These are phyloP conservation scores for Fusarium sp. DNA, from an alignment of 2,329 filamentous ascomycete species.

Conservation along the genomic window DNA sequence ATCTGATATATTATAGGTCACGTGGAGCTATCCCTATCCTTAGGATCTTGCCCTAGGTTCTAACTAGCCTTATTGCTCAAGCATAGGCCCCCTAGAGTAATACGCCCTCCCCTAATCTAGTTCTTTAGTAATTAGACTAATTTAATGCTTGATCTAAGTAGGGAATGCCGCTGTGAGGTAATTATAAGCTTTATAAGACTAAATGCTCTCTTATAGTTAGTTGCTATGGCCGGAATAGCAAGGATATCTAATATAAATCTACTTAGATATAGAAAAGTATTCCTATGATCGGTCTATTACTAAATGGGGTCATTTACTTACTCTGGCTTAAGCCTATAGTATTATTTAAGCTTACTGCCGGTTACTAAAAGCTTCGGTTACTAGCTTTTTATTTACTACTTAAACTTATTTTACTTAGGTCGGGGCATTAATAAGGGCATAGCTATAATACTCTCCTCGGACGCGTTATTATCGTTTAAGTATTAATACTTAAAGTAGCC, in stretches of 20 bases:
- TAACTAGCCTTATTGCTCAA: not conserved
- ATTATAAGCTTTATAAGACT: not conserved
- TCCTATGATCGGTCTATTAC: not conserved
- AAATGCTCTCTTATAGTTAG: not conserved
- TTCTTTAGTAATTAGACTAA: not conserved
- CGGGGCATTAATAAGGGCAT: too few species aligned
- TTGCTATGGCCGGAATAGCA: not conserved
- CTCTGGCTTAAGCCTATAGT: not conserved
- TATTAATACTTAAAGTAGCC: constrained; percentile 9
- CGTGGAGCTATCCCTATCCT: not conserved
- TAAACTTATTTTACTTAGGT: too few species aligned
- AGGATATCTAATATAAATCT: not conserved
- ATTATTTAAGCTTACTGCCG: not conserved
- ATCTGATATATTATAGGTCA: constrained; percentile 14
- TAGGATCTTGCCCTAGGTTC: not conserved
- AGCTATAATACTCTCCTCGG: too few species aligned
- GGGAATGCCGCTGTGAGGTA: not conserved
- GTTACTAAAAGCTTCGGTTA: too few species aligned
- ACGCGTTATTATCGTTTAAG: too few species aligned
- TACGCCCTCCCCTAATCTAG: not conserved
- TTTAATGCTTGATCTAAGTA: not conserved
- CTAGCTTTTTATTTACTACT: too few species aligned
- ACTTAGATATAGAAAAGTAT: not conserved
- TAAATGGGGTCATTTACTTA: not conserved
- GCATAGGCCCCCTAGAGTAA: not conserved